A percentile compares a stretch with the other conserved stretches of the same genome.
These are phyloP conservation scores for Blattamonas nauphoetae DNA, from an alignment of 78 protist species.

Conservation along the genomic window DNA sequence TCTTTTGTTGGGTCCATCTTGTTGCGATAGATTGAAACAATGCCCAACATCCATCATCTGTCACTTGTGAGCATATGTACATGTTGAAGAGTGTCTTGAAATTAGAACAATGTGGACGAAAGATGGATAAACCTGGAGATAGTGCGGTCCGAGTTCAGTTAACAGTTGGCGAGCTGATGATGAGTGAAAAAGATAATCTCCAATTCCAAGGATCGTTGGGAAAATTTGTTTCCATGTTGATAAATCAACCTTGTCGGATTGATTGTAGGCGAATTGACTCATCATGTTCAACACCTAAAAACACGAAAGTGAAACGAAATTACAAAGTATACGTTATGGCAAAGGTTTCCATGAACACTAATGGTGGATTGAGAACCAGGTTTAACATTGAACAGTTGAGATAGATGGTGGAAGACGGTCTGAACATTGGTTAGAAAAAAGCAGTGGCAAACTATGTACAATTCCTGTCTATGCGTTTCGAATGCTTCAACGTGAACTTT, in stretches of 20 bases:
- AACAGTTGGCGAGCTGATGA: background rate
- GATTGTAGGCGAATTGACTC: background rate
- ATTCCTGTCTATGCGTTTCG: background rate
- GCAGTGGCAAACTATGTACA: background rate
- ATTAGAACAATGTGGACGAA: too few relatives aligned
- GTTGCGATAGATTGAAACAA: background rate
- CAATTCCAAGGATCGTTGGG: background rate
- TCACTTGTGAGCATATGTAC: background rate
- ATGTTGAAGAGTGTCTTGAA: background rate
- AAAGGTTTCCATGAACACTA: background rate
- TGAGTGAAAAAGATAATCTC: background rate
- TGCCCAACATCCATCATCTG: background rate
- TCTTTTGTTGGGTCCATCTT: background rate
- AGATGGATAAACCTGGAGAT: background rate
- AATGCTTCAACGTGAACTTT: background rate
- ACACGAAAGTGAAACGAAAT: too few relatives aligned
- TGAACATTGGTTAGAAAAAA: background rate
- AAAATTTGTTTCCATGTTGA: background rate
- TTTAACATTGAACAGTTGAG: background rate
- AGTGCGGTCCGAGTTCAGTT: background rate
- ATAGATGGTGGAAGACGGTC: background rate
- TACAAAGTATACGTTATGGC: background rate
- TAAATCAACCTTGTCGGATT: background rate
- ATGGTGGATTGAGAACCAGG: background rate
- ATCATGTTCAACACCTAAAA: too few relatives aligned